phyloP scores from a whole-genome alignment of 1,284 basidiomycete species.

The Ceratorhiza oryzae-sativae region DNA sequence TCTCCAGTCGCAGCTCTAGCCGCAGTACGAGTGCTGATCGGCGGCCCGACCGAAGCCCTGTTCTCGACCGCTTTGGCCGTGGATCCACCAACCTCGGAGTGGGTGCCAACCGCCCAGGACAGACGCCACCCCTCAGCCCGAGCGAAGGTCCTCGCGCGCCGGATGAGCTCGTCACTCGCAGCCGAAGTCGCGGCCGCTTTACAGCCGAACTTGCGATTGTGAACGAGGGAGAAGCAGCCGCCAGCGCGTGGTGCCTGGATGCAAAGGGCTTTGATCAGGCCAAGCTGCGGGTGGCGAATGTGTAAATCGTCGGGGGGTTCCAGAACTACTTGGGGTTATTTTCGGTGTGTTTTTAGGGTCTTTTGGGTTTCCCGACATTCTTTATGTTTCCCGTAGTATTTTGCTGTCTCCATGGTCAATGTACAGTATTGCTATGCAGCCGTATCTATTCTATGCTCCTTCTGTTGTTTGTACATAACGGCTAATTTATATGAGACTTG shows the following conservation, averaged over 20 bases:
- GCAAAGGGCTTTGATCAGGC: background rate
- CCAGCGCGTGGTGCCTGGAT: background rate
- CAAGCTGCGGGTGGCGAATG: background rate
- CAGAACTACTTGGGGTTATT: too few species aligned
- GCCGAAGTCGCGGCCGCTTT: slow-evolving; percentile 23
- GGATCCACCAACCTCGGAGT: background rate
- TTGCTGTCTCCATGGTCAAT: background rate
- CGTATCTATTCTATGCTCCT: slow-evolving; percentile 9
- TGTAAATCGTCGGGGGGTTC: background rate
- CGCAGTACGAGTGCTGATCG: background rate
- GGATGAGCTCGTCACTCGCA: slow-evolving; percentile 26
- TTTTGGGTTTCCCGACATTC: too few species aligned
- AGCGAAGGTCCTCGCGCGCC: slow-evolving; percentile 28
- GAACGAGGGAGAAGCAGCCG: background rate
- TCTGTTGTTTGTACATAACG: background rate
- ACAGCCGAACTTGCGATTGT: slow-evolving; percentile 22
- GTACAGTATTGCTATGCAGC: slow-evolving; percentile 11
- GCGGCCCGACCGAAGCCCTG: background rate
- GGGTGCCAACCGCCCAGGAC: slow-evolving; percentile 12
- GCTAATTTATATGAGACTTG: too few species aligned
- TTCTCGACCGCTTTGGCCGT: background rate
- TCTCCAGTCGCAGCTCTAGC: background rate
- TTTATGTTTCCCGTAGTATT: too few species aligned
- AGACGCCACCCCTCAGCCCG: slow-evolving; percentile 12
- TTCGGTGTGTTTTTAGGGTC: too few species aligned